Evolutionary conservation across 306 rosid genomes (phyloP).

Genomic region (Hippophae gyantsensis): DNA sequence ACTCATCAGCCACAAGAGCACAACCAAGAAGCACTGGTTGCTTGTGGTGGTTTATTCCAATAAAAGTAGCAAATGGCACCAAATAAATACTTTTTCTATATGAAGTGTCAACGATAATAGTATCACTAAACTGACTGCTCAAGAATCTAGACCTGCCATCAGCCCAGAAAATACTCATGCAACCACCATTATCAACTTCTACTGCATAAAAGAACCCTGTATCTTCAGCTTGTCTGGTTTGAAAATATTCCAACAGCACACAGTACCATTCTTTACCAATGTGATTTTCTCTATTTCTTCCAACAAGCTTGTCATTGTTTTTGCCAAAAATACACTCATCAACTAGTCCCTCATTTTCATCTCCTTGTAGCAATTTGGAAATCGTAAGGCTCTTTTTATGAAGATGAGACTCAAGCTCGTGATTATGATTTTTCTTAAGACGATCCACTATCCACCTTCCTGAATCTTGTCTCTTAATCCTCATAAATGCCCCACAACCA

Average conservation of each 20-base stretch:
- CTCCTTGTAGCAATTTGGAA: constrained; percentile 54
- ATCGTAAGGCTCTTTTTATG: constrained; percentile 31
- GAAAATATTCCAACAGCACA: constrained; percentile 73
- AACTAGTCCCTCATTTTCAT: constrained; percentile 47
- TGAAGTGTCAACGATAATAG: constrained; percentile 64
- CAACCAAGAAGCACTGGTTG: constrained; percentile 95
- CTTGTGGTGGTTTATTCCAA: constrained; percentile 88
- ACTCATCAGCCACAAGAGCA: constrained; percentile 82
- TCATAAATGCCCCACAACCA: constrained; percentile 87
- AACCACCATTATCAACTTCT: constrained; percentile 61
- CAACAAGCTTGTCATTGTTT: constrained; percentile 37
- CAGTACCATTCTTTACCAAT: constrained; percentile 73
- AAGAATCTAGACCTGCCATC: constrained; percentile 94
- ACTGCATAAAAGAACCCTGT: constrained; percentile 85
- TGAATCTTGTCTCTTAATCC: constrained; percentile 74
- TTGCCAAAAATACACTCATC: constrained; percentile 48
- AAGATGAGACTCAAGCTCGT: constrained; percentile 44
- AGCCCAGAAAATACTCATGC: constrained; percentile 96
- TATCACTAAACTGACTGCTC: constrained; percentile 88
- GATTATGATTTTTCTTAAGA: constrained; percentile 74
- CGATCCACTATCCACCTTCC: constrained; percentile 93
- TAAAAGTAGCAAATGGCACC: constrained; percentile 84
- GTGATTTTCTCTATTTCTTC: constrained; percentile 66
- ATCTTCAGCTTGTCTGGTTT: constrained; percentile 78
- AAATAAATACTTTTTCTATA: constrained; percentile 58